Base-by-base conservation (phyloP, 2,329 filamentous ascomycete genomes). In the Pseudogymnoascus sp. region DNA sequence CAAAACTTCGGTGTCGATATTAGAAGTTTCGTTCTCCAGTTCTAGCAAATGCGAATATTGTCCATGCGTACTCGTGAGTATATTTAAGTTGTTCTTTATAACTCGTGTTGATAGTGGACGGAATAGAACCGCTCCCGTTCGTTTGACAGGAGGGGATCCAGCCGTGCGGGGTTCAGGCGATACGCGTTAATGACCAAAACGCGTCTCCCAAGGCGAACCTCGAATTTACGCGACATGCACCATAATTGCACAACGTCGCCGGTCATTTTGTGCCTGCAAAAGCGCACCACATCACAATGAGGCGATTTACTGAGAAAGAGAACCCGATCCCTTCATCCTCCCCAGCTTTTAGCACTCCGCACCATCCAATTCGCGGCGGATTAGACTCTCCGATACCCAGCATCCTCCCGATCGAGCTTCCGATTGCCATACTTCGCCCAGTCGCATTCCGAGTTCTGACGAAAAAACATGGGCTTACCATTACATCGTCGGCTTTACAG, bases 361-460 rank as follows among this genome's bases (percentile, higher is more conserved):
- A 86, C 45, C 89, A 95, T 73, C 90, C 92, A 49, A 83, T 95
- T 60, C 84, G 83, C 69, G 84, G 88, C 14, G 87, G 87, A 72
- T 71, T 70, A 65, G 63, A 63, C 14, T 63, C 63, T 40, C 63
- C 64, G 37, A 73, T 70, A 67, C 71, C 71, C 65, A 70, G 71
- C 5, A 89, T 97, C 58, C 81, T 99, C 1, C 92, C 95, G 3
- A 95, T 99, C 63, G 81, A 96, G 37, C 86, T 99, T 4, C 93
- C 93, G 3, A 90, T 93, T 0, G 86, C 91, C 8, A 96, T 90
- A 0, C 79, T 99, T 41, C 84, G 96, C 65, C 93, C 95, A 2
- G 81, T 97, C 18, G 96, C 95, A 7, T 97, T 99, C 72, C 87
- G 95, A 55, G 96, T 91, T 0, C 96, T 99, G 68, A 99, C 95